Evolutionary conservation across 495 filamentous ascomycete genomes (phyloP), one percentile per base, ranked within the genome.

Genomic region (Aspergillus mulundensis): DNA sequence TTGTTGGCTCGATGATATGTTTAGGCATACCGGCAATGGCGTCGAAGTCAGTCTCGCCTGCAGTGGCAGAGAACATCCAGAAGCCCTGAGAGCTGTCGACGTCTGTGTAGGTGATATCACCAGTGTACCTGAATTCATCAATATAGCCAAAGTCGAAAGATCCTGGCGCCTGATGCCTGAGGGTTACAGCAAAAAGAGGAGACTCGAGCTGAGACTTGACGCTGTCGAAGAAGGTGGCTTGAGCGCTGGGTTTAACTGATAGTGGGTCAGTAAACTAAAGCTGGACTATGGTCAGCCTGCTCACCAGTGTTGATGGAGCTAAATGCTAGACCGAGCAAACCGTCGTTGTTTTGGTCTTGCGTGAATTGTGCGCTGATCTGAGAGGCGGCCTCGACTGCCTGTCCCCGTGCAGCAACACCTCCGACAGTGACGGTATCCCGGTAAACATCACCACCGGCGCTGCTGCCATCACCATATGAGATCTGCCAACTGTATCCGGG

Each of bases 131-230:
- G 60, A 66, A 60, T 18, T 61, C 56, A 70, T 91, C 84, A 58
- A 90, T 84, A 72, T 69, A 88, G 36, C 89, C 89, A 60, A 92
- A 91, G 71, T 88, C 87, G 68, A 87, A 90, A 53, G 64, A 74
- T 16, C 89, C 89, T 19, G 86, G 77, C 45, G 68, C 73, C 25
- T 77, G 74, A 61, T 86, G 75, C 72, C 85, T 87, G 55, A 93
- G 72, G 49, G 83, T 76, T 14, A 81, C 85, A 28, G 87, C 86
- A 66, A 90, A 91, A 36, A 91, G 54, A 0, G 84, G 84, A n/a
- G 65, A 55, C 53, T 80, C 76, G 2, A 91, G 78, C 18, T 65
- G 67, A 4, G 69, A 51, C 61, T 81, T 77, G 52, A 88, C 86
- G 57, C 84, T 91, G 69, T 84, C 83, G 69, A 91, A 90, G 70